Evolutionary conservation across 2,329 filamentous ascomycete species (phyloP).

Genomic region (Whalleya microplaca): DNA sequence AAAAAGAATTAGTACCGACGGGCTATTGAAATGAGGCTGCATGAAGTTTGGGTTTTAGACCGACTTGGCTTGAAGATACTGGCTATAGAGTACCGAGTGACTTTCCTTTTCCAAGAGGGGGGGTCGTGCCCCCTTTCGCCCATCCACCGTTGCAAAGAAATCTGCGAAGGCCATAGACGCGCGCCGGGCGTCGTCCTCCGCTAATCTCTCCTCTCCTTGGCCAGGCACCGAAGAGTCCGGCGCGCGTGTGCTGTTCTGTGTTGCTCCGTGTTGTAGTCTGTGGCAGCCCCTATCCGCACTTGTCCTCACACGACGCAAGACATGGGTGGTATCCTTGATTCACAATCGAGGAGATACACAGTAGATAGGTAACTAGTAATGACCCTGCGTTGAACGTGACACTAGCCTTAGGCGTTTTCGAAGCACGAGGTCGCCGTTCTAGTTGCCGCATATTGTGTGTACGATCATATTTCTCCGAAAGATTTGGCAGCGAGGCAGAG

Average conservation of each 20-base stretch:
- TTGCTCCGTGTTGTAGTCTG: not conserved
- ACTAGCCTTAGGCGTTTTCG: constrained; percentile 2
- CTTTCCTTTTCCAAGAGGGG: not conserved
- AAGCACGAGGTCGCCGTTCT: not conserved
- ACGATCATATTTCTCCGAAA: constrained; percentile 2
- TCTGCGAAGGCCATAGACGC: not conserved
- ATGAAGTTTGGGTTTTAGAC: not conserved
- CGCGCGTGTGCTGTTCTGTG: not conserved
- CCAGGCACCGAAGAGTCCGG: not conserved
- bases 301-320: not conserved
- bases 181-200: not conserved
- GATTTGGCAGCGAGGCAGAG: not conserved
- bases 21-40: not conserved
- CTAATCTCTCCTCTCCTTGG: not conserved
- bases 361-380: constrained; percentile 15
- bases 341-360: not conserved
- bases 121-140: not conserved
- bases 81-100: not conserved
- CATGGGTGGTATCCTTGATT: not conserved
- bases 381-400: constrained; percentile 18
- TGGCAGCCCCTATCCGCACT: not conserved
- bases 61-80: not conserved
- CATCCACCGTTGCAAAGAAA: not conserved
- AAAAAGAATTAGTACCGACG: not conserved
- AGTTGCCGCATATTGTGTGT: not conserved